These are phyloP conservation scores for Grammothele lineata DNA, from an alignment of 768 basidiomycete species.

Conservation along the genomic window DNA sequence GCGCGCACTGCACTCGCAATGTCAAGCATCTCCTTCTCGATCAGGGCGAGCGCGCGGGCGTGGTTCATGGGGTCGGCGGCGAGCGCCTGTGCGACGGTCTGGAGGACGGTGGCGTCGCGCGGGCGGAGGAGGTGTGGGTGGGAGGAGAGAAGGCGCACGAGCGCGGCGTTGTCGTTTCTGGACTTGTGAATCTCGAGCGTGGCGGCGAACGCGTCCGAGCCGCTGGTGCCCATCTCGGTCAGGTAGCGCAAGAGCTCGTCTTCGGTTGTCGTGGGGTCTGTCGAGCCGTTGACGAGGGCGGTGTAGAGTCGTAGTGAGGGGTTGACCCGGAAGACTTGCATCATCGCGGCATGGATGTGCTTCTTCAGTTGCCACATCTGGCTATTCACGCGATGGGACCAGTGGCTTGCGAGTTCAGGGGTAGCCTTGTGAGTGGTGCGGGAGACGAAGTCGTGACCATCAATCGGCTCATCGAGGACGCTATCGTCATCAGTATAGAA, in stretches of 20 bases:
- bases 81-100: slow-evolving; percentile 40
- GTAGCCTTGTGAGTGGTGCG: slow-evolving; percentile 16
- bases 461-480: slow-evolving; percentile 13
- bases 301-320: slow-evolving; percentile 47
- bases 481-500: slow-evolving; percentile 14
- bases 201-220: slow-evolving; percentile 48
- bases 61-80: slow-evolving; percentile 27
- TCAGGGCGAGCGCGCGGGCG: slow-evolving; percentile 35
- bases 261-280: slow-evolving; percentile 9
- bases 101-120: slow-evolving; percentile 45
- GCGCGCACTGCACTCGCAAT: slow-evolving; percentile 38
- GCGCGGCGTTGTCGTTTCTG: slow-evolving; percentile 30
- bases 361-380: slow-evolving; percentile 39
- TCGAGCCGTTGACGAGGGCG: slow-evolving; percentile 37
- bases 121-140: slow-evolving; percentile 58
- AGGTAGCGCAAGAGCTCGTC: slow-evolving; percentile 30
- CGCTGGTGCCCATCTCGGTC: slow-evolving; percentile 39
- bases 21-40: slow-evolving; percentile 51
- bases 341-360: slow-evolving; percentile 42
- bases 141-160: slow-evolving; percentile 40
- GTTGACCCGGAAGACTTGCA: slow-evolving; percentile 42
- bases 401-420: slow-evolving; percentile 44
- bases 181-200: slow-evolving; percentile 50
- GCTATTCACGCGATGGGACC: slow-evolving; percentile 40
- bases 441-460: slow-evolving; percentile 16